Percentiles rank a stretch among this genome's conserved stretches.
Conservation (phyloP, 768 basidiomycete species). For the Rhizopogon vinicolor region DNA sequence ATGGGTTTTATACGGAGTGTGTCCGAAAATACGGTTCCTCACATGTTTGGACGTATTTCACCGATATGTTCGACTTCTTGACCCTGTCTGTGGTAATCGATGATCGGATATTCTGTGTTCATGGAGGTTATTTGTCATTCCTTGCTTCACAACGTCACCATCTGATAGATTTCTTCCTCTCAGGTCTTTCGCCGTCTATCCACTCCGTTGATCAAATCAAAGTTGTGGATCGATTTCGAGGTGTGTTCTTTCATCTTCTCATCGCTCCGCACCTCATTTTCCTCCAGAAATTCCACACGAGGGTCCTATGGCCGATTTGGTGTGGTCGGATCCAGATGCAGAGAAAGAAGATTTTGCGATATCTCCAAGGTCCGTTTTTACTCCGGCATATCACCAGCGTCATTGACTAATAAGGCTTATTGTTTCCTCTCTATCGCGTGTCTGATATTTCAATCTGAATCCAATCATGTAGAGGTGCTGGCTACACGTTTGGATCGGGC, state of each 20-base stretch:
- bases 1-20: constrained; percentile 99
- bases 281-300: constrained; percentile 93
- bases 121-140: constrained; percentile 62
- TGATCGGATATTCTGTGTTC: constrained; percentile 98
- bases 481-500: constrained; percentile 97
- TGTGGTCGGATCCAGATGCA: constrained; percentile 99
- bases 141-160: neutral
- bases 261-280: constrained; percentile 16
- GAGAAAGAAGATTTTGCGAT: constrained; percentile 99
- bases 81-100: constrained; percentile 98
- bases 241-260: constrained; percentile 35
- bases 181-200: constrained; percentile 95
- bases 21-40: constrained; percentile 95
- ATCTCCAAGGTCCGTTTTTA: constrained; percentile 75
- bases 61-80: constrained; percentile 99
- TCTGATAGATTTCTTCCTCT: constrained; percentile 9
- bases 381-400: constrained; percentile 7
- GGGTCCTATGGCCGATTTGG: constrained; percentile 98
- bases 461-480: constrained; percentile 69
- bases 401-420: constrained; percentile 6
- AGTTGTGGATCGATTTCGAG: constrained; percentile 97
- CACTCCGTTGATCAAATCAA: constrained; percentile 99
- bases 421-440: constrained; percentile 3
- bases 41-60: constrained; percentile 98
- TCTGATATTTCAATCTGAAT: constrained; percentile 11